Evolutionary conservation across 208 protist species (phyloP).

Genomic region (Angomonas deanei): DNA sequence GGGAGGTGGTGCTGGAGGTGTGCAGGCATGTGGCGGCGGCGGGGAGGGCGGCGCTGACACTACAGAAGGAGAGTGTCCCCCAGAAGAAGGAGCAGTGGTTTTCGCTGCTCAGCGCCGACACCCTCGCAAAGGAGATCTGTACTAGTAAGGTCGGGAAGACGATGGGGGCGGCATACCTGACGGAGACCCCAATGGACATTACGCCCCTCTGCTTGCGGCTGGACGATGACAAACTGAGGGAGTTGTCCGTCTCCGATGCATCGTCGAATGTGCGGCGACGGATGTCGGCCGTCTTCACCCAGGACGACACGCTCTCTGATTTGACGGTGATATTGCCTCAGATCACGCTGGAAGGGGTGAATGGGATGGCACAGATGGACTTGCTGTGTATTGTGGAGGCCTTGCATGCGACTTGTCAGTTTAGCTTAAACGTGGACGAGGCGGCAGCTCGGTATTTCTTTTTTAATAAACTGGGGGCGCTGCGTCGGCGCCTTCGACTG

Average conservation of each 20-base stretch:
- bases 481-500: slow-evolving; percentile 52
- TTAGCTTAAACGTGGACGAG: slow-evolving; percentile 60
- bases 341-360: slow-evolving; percentile 46
- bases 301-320: slow-evolving; percentile 23
- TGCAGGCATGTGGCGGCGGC: slow-evolving; percentile 25
- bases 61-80: not conserved
- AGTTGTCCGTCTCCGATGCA: not conserved
- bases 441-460: slow-evolving; percentile 73
- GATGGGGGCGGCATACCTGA: not conserved
- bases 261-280: not conserved
- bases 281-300: slow-evolving; percentile 16
- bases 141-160: not conserved
- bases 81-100: not conserved
- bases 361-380: slow-evolving; percentile 43
- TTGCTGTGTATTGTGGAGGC: slow-evolving; percentile 74
- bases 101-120: not conserved
- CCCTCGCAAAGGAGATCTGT: not conserved
- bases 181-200: not conserved
- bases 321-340: slow-evolving; percentile 45
- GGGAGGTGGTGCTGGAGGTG: slow-evolving; percentile 30
- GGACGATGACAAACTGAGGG: not conserved
- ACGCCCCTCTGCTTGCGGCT: not conserved
- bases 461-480: slow-evolving; percentile 43
- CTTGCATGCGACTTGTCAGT: slow-evolving; percentile 29
- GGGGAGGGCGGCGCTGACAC: slow-evolving; percentile 6